Evolutionary conservation across 2,329 filamentous ascomycete species (phyloP), one percentile per base, ranked within the genome.

Genomic region (Rutstroemia sp.): DNA sequence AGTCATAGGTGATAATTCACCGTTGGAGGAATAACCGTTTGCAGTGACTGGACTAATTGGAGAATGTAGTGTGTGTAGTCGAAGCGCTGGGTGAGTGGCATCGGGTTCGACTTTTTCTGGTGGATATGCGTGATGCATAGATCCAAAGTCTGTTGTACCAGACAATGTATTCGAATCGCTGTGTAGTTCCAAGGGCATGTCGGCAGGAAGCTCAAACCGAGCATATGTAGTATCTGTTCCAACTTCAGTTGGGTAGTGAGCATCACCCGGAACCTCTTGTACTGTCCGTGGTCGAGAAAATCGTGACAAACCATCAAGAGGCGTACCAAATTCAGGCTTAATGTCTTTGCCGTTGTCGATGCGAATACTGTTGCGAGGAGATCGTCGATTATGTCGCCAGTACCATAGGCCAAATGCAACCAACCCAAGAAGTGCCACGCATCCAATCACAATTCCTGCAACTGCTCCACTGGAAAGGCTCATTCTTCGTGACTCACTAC

Each of bases 251-350:
- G 67, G 81, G 78, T 60, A 82, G 76, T 14, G 73, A 74, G 38
- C 76, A 75, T 56, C 79, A 75, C 19, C 75, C 65, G 10, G 80
- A 73, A 57, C 79, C 78, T 63, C 81, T 78, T 51, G 10, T 76
- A 78, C 9, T 78, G 41, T 17, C 39, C 16, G 39, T 17, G 44
- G 12, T 46, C 19, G 44, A 14, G 16, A 25, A 19, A 23, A 14
- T 4, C 23, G 17, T 6, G 44, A 25, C 23, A 57, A 50, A 73
- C 69, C 64, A 68, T 73, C 59, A 75, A 82, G 2, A 76, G 78
- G 59, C 77, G 80, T 25, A 25, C 21, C 14, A 17, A 6, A 8
- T 25, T 46, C 44, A 12, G 44, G 23, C 5, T 19, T 5, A 12
- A 46, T 23, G 6, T 25, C 17, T 14, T 46, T 46, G 14, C 14